Percentiles rank a stretch among this genome's conserved stretches.
Evolutionary conservation across 2,329 filamentous ascomycete species (phyloP).

Genomic region (Reticulascus tulasneorum): DNA sequence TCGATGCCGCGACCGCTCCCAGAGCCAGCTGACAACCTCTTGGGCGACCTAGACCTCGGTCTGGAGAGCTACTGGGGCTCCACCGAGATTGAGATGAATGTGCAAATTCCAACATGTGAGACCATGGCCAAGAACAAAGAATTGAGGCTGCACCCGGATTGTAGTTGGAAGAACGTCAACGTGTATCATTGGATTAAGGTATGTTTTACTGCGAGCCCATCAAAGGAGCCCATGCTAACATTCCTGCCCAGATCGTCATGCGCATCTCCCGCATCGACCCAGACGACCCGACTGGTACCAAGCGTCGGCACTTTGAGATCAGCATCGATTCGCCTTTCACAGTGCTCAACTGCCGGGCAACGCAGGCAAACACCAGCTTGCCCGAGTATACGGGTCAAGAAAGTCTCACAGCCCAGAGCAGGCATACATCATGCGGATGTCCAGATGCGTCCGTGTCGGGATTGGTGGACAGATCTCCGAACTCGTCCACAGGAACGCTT

Average conservation of each 20-base stretch:
- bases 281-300: constrained; percentile 65
- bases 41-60: constrained; percentile 72
- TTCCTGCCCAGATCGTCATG: constrained; percentile 73
- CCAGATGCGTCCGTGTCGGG: constrained; percentile 61
- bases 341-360: constrained; percentile 89
- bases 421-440: constrained; percentile 50
- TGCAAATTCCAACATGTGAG: constrained; percentile 85
- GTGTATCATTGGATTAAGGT: constrained; percentile 98
- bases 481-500: constrained; percentile 52
- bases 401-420: constrained; percentile 33
- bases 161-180: constrained; percentile 89
- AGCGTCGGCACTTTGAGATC: constrained; percentile 88
- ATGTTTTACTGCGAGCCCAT: constrained; percentile 20
- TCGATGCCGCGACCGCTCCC: constrained; percentile 39
- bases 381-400: constrained; percentile 67
- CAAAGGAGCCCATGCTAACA: constrained; percentile 10
- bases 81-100: constrained; percentile 91
- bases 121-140: constrained; percentile 72
- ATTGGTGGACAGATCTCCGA: constrained; percentile 58
- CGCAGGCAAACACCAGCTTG: constrained; percentile 80
- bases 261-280: constrained; percentile 81
- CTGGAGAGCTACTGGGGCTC: constrained; percentile 74
- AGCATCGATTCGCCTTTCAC: constrained; percentile 95
- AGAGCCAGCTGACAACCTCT: constrained; percentile 61
- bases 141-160: constrained; percentile 75